phyloP scores from a whole-genome alignment of 208 protist genomes.

The Trypanosoma platydactyli region DNA sequence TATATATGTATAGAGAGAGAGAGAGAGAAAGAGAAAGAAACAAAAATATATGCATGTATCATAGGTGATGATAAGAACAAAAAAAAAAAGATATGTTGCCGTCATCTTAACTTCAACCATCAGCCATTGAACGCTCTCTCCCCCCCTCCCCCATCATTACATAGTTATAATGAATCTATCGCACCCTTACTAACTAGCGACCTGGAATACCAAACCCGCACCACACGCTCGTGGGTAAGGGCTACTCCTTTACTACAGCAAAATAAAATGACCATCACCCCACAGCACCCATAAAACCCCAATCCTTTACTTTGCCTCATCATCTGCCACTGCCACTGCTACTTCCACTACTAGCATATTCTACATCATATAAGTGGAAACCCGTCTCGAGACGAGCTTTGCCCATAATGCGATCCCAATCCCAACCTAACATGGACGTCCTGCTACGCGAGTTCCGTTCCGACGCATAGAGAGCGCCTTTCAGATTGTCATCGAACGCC shows the following conservation, averaged over 20 bases:
- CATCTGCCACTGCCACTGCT: background rate
- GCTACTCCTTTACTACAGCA: background rate
- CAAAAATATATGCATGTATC: background rate
- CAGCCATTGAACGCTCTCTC: no score
- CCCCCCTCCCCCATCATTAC: no score
- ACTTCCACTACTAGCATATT: background rate
- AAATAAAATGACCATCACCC: conserved; percentile 5
- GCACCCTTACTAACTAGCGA: no score
- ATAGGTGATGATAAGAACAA: background rate
- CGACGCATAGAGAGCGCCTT: conserved; percentile 72
- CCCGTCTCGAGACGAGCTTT: conserved; percentile 34
- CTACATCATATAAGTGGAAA: conserved; percentile 54
- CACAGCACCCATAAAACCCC: background rate
- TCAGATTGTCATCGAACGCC: conserved; percentile 63
- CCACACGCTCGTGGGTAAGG: no score
- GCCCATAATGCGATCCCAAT: conserved; percentile 86
- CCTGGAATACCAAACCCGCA: no score
- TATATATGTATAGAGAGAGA: conserved; percentile 4
- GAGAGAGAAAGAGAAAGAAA: no score
- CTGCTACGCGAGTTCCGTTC: conserved; percentile 77
- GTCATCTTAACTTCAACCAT: no score
- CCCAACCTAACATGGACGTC: conserved; percentile 50
- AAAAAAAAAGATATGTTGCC: no score
- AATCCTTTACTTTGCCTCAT: background rate
- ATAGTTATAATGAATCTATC: no score